Evolutionary conservation across 208 protist species (phyloP).

Genomic region (Tritrichomonas musculus): DNA sequence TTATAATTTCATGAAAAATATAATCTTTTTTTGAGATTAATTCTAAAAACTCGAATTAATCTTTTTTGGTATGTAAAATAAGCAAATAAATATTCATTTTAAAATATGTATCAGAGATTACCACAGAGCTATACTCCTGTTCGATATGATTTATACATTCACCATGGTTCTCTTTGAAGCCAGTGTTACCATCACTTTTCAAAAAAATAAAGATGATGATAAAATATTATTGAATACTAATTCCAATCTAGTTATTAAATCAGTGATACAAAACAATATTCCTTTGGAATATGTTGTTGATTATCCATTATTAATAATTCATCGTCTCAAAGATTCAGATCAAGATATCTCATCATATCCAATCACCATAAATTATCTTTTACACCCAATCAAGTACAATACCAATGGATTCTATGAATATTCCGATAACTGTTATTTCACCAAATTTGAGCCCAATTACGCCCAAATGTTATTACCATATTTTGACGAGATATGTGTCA

Average conservation of each 20-base stretch:
- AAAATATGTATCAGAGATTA: neutral
- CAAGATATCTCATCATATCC: neutral
- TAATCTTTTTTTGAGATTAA: no score
- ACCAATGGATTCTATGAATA: neutral
- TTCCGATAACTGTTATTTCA: neutral
- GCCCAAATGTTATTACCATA: slow-evolving; percentile 43
- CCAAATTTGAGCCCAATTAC: slow-evolving; percentile 42
- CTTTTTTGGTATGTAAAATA: no score
- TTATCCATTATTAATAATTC: neutral
- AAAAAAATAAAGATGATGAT: neutral
- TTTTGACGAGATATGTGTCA: slow-evolving; percentile 50
- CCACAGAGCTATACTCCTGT: neutral
- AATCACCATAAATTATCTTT: neutral
- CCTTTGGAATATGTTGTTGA: neutral
- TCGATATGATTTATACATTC: neutral
- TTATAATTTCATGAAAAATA: no score
- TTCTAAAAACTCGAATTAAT: no score
- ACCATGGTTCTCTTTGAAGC: no score
- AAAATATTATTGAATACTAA: neutral
- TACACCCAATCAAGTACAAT: neutral
- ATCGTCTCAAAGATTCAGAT: neutral
- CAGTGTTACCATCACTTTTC: no score
- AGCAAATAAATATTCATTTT: no score
- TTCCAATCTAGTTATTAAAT: neutral
- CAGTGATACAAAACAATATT: neutral